These are phyloP conservation scores for Kurtzmaniella quercitrusa DNA, from an alignment of 1,139 yeast species.

Conservation along the genomic window DNA sequence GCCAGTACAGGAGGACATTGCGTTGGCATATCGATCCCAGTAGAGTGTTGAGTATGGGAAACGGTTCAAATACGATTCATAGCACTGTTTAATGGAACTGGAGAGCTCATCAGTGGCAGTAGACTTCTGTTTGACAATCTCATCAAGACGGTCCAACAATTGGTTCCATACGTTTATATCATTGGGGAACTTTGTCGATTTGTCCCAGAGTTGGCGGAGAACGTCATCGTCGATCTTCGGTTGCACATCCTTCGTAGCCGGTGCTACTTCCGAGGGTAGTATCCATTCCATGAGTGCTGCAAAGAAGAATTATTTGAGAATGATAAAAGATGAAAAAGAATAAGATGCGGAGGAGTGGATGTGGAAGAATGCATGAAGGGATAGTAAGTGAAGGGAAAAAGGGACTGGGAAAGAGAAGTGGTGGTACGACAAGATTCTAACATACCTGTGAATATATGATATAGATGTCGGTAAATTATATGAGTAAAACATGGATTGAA, in stretches of 20 bases:
- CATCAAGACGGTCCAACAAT: slow-evolving; percentile 22
- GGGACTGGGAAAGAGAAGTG: no score
- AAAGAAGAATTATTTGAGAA: neutral
- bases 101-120: slow-evolving; percentile 8
- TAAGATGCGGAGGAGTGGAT: no score
- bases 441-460: no score
- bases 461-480: no score
- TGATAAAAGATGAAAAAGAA: neutral
- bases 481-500: no score
- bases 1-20: neutral
- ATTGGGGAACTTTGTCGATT: slow-evolving; percentile 17
- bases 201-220: slow-evolving; percentile 1
- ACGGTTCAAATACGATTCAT: neutral
- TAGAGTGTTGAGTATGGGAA: slow-evolving; percentile 21
- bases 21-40: neutral
- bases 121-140: slow-evolving; percentile 9
- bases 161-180: slow-evolving; percentile 29
- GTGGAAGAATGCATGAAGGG: no score
- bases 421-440: no score
- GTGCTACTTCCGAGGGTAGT: neutral
- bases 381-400: no score
- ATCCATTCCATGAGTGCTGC: slow-evolving; percentile 1
- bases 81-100: neutral
- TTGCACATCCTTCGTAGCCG: neutral
- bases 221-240: neutral